Evolutionary conservation across 345 rosid species (phyloP).

Genomic region (Conringia planisiliqua): DNA sequence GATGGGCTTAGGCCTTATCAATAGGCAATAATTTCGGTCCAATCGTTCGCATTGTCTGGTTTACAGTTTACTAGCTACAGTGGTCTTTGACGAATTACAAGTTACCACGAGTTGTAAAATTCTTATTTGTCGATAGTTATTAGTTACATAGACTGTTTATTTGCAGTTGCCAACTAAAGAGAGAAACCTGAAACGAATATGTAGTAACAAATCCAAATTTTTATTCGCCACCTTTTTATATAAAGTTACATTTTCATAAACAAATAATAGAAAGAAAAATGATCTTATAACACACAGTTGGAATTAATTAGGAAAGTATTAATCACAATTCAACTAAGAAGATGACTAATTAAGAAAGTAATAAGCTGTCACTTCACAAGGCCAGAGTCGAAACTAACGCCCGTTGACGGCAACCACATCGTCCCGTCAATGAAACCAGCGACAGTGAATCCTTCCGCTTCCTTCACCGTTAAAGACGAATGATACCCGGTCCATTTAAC

Average conservation of each 20-base stretch:
- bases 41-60: neutral
- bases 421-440: constrained; percentile 24
- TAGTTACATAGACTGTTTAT: neutral
- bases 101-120: neutral
- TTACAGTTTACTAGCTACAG: neutral
- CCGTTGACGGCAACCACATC: constrained; percentile 36
- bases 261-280: neutral
- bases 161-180: neutral
- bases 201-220: neutral
- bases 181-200: neutral
- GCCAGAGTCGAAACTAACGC: constrained; percentile 36
- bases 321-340: constrained; percentile 4
- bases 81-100: too few species aligned
- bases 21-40: neutral
- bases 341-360: neutral
- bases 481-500: constrained; percentile 52
- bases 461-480: constrained; percentile 23
- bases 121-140: neutral
- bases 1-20: neutral
- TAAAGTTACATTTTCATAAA: neutral
- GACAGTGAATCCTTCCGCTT: constrained; percentile 31
- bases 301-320: neutral
- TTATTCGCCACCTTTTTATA: neutral
- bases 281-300: neutral
- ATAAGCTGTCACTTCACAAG: constrained; percentile 19